phyloP scores from a whole-genome alignment of 2,329 filamentous ascomycete species.

The Balansia obtecta region DNA sequence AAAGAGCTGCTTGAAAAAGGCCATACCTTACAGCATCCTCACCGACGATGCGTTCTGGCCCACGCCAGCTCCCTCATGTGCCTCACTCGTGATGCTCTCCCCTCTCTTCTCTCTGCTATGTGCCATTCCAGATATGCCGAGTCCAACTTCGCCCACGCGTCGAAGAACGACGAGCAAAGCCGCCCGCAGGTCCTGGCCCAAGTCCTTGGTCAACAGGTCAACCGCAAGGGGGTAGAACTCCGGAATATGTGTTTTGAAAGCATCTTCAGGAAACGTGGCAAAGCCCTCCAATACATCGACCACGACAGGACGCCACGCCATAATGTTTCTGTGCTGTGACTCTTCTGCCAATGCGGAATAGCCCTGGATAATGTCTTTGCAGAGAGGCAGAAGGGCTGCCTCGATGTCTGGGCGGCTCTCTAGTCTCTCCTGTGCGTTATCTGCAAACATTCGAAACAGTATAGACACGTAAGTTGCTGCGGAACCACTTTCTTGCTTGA shows the following conservation, averaged over 20 bases:
- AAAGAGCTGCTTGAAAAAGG: slow-evolving; percentile 1
- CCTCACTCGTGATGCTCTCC: slow-evolving; percentile 27
- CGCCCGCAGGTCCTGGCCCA: slow-evolving; percentile 65
- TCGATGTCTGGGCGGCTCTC: slow-evolving; percentile 75
- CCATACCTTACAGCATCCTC: slow-evolving; percentile 20
- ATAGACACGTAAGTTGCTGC: slow-evolving; percentile 94
- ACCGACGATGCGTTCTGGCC: slow-evolving; percentile 22
- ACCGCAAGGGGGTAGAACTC: slow-evolving; percentile 81
- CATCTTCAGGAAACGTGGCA: slow-evolving; percentile 64
- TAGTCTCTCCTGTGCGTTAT: slow-evolving; percentile 70
- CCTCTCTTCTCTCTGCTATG: slow-evolving; percentile 21
- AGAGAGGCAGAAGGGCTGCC: slow-evolving; percentile 82
- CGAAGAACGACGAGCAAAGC: slow-evolving; percentile 68
- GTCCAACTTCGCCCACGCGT: slow-evolving; percentile 67
- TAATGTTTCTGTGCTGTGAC: slow-evolving; percentile 90
- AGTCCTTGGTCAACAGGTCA: slow-evolving; percentile 70
- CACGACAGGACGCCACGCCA: slow-evolving; percentile 93
- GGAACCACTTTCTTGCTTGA: slow-evolving; percentile 91
- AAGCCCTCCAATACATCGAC: slow-evolving; percentile 95
- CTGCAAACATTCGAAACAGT: slow-evolving; percentile 92
- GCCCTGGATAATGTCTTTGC: slow-evolving; percentile 80
- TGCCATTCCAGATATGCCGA: slow-evolving; percentile 43
- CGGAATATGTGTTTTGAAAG: slow-evolving; percentile 67
- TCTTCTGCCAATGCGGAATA: slow-evolving; percentile 88
- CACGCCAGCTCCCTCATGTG: slow-evolving; percentile 16